Base-by-base conservation (phyloP, 2,329 filamentous ascomycete genomes). In the Epichloe bromicola region DNA sequence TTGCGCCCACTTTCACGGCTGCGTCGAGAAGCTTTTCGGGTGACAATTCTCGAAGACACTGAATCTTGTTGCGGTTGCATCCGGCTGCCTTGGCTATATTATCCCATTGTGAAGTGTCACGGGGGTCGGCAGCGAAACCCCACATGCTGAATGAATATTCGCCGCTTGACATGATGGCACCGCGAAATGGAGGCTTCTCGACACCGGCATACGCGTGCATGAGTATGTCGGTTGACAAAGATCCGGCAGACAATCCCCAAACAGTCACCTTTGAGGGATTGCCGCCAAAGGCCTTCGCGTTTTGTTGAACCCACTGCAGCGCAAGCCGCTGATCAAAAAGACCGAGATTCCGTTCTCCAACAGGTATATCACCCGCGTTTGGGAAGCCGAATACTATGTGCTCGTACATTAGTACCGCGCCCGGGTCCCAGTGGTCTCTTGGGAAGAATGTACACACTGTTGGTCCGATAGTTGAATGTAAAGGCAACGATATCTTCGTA, bases 311-410 rank as follows among this genome's bases (percentile, higher is more conserved):
- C 58, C 60, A 65, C 40, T 57, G 53, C n/a, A 63, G 52, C 0
- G 61, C 61, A 8, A 63, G 52, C 3, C 53, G 58, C 30, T 64
- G 59, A 43, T 64, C 60, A n/a, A 61, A 54, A 0, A 63, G 26
- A 4, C 61, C 58, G 8, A 64, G 54, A 34, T 63, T 65, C 6
- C 51, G 67, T 1, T 71, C 65, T 20, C 65, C 61, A 0, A 58
- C 56, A 2, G 65, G 51, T 10, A 73, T 63, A 40, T 72, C 63
- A 14, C 61, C 65, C 1, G 68, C 65, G 44, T 67, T 67, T 7
- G 76, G 59, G 54, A 78, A 79, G 2, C 74, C 74, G 43, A 64
- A 60, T 6, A 61, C 61, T 63, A 4, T 2, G 33, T 6, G 5
- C 10, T 5, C 1, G 8, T 50, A n/a, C 2, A 17, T 47, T 39